A percentile compares a stretch with the other conserved stretches of the same genome.
These are phyloP conservation scores for Fusarium citri DNA, from an alignment of 2,329 filamentous ascomycete species.

Conservation along the genomic window DNA sequence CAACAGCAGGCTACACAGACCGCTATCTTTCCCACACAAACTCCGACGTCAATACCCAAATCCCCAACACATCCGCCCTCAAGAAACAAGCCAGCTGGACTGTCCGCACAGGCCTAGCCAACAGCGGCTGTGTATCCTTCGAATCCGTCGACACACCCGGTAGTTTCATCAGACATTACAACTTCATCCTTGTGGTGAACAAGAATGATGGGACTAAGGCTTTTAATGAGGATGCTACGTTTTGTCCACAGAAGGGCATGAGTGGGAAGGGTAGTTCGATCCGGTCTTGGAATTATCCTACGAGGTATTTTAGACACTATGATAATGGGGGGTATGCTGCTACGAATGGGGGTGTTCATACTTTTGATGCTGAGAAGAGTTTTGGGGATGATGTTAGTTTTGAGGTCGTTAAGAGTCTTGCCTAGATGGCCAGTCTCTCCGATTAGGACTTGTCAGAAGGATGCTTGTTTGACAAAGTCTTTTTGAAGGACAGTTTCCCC, in stretches of 20 bases:
- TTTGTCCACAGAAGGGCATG: conserved; percentile 23
- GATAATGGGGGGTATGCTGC: conserved; percentile 4
- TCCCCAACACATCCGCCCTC: conserved; percentile 11
- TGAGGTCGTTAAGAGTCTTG: not conserved
- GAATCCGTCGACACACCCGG: conserved; percentile 25
- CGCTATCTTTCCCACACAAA: conserved; percentile 10
- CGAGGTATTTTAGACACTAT: conserved; percentile 21
- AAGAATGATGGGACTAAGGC: conserved; percentile 9
- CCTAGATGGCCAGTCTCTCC: too few relatives aligned
- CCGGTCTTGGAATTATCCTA: conserved; percentile 30
- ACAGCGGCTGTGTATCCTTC: conserved; percentile 22
- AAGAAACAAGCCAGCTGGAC: conserved; percentile 30
- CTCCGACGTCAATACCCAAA: conserved; percentile 20
- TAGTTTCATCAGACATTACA: conserved; percentile 13
- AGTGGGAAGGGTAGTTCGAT: conserved; percentile 7
- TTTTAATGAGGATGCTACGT: conserved; percentile 24
- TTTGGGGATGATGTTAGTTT: conserved; percentile 22
- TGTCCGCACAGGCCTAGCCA: conserved; percentile 17
- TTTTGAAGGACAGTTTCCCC: too few relatives aligned
- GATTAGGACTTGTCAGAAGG: too few relatives aligned
- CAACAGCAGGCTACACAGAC: conserved; percentile 18
- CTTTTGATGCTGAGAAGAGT: conserved; percentile 2
- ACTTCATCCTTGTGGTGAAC: not conserved
- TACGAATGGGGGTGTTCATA: conserved; percentile 20
- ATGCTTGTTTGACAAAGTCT: too few relatives aligned